Conservation (phyloP, 768 basidiomycete genomes). For the Galerina marginata region DNA sequence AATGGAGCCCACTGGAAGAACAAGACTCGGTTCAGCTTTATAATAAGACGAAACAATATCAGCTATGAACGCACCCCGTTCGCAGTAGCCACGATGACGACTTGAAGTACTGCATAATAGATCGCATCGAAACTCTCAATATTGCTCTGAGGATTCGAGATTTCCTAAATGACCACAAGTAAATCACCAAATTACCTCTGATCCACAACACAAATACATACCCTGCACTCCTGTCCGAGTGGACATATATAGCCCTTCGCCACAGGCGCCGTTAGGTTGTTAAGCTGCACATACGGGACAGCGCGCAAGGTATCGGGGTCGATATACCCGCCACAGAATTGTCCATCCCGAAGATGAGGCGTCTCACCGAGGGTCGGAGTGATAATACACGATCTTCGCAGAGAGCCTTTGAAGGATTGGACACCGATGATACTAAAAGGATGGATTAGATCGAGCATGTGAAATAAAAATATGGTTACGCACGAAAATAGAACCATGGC, state of each 20-base stretch:
- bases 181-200: neutral
- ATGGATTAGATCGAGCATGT: neutral
- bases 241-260: conserved; percentile 92
- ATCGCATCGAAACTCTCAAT: conserved; percentile 90
- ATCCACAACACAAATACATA: conserved; percentile 27
- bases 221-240: conserved; percentile 81
- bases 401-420: conserved; percentile 89
- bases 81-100: conserved; percentile 82
- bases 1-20: conserved; percentile 67
- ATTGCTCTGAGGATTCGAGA: conserved; percentile 65
- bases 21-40: neutral
- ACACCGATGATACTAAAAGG: conserved; percentile 83
- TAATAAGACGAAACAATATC: neutral
- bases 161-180: conserved; percentile 48
- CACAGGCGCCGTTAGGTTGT: conserved; percentile 27
- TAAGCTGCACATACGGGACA: conserved; percentile 42
- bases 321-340: conserved; percentile 84
- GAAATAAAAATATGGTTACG: conserved; percentile 30
- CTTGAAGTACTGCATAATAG: conserved; percentile 79
- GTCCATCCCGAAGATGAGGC: conserved; percentile 48
- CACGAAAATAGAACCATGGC: conserved; percentile 89
- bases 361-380: conserved; percentile 58
- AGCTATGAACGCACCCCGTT: conserved; percentile 61
- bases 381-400: conserved; percentile 68
- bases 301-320: conserved; percentile 58